Evolutionary conservation across 2,329 filamentous ascomycete species (phyloP).

Genomic region (Neurospora sp.): DNA sequence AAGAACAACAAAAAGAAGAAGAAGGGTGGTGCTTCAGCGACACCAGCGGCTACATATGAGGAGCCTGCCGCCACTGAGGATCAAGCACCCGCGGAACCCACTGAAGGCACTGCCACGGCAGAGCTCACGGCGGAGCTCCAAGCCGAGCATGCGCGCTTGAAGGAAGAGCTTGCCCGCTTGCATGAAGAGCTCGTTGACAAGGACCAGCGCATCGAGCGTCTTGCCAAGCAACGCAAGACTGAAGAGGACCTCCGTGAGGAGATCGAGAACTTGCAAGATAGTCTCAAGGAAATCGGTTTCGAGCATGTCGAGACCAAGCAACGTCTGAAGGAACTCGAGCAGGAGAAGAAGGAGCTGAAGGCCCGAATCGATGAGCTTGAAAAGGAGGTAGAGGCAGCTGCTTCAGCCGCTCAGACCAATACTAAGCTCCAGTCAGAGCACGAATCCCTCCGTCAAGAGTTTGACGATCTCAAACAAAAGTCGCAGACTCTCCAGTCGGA

Average conservation of each 20-base stretch:
- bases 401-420: slow-evolving; percentile 31
- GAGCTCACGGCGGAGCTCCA: slow-evolving; percentile 26
- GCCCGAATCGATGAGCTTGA: slow-evolving; percentile 59
- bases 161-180: slow-evolving; percentile 39
- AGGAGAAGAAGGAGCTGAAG: slow-evolving; percentile 58
- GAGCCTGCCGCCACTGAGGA: slow-evolving; percentile 28
- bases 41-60: slow-evolving; percentile 22
- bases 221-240: slow-evolving; percentile 61
- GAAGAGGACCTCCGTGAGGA: slow-evolving; percentile 78
- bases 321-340: slow-evolving; percentile 58
- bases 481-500: slow-evolving; percentile 68
- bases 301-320: slow-evolving; percentile 80
- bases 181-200: slow-evolving; percentile 51
- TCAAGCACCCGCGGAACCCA: slow-evolving; percentile 17
- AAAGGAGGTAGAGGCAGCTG: slow-evolving; percentile 47
- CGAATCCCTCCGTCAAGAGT: slow-evolving; percentile 41
- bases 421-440: slow-evolving; percentile 53
- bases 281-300: slow-evolving; percentile 67
- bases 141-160: slow-evolving; percentile 39
- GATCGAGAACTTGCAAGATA: slow-evolving; percentile 73
- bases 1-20: slow-evolving; percentile 91
- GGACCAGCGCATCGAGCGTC: slow-evolving; percentile 60
- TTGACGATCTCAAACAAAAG: slow-evolving; percentile 61
- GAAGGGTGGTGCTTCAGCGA: slow-evolving; percentile 50
- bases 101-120: slow-evolving; percentile 14